Conservation (phyloP, 1,284 basidiomycete genomes). For the Inonotus obliquus region DNA sequence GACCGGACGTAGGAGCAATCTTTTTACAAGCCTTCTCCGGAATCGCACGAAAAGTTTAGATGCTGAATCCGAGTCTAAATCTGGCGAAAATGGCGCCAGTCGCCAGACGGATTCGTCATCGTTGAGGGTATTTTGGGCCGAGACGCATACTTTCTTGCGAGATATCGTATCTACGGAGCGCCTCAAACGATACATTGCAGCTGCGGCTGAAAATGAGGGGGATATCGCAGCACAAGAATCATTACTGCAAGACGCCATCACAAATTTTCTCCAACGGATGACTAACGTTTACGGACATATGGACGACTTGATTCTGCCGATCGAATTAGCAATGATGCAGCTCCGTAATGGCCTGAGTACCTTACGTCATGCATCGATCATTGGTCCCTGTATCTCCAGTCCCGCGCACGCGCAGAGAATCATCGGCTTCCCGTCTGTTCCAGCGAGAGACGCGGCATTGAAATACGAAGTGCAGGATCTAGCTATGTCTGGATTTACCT, state of each 20-base stretch:
- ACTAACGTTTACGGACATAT: constrained; percentile 40
- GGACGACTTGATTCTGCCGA: constrained; percentile 63
- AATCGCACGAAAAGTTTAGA: constrained; percentile 33
- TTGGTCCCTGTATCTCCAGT: neutral
- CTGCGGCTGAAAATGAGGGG: neutral
- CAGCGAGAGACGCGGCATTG: neutral
- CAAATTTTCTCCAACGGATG: constrained; percentile 39
- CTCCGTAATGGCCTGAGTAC: constrained; percentile 76
- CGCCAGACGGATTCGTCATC: constrained; percentile 46
- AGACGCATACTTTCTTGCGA: constrained; percentile 68
- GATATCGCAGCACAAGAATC: constrained; percentile 19
- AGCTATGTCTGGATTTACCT: constrained; percentile 19
- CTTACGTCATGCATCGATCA: constrained; percentile 22
- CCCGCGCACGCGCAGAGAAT: neutral
- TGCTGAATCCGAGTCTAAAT: constrained; percentile 1
- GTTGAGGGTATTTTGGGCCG: constrained; percentile 78
- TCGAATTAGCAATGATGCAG: constrained; percentile 62
- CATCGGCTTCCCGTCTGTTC: constrained; percentile 7
- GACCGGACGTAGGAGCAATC: constrained; percentile 59
- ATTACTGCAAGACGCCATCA: constrained; percentile 30
- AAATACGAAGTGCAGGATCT: neutral
- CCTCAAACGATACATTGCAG: neutral
- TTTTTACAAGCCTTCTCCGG: constrained; percentile 42
- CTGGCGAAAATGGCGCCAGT: constrained; percentile 21
- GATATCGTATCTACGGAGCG: constrained; percentile 41